A percentile compares a stretch with the other conserved stretches of the same genome.
phyloP scores from a whole-genome alignment of 2,329 filamentous ascomycete genomes.

The Pseudogymnoascus sp. region DNA sequence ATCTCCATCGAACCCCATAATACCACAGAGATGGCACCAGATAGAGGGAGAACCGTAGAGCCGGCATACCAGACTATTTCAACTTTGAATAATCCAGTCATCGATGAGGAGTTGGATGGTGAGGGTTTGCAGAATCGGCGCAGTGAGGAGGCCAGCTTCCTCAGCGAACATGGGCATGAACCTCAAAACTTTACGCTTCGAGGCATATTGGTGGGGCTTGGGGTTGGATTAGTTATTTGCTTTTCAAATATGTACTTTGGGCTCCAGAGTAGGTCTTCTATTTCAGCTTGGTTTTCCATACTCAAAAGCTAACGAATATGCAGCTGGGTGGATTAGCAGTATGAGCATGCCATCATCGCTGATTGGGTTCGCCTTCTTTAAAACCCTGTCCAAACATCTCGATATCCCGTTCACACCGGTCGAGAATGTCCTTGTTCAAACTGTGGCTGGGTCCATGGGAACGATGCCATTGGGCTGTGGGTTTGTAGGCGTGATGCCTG shows the following conservation, averaged over 20 bases:
- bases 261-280: slow-evolving; percentile 67
- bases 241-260: slow-evolving; percentile 99
- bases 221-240: slow-evolving; percentile 83
- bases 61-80: slow-evolving; percentile 8
- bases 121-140: slow-evolving; percentile 14
- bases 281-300: slow-evolving; percentile 13
- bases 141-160: slow-evolving; percentile 23
- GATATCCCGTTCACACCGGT: slow-evolving; percentile 81
- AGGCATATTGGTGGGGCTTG: slow-evolving; percentile 68
- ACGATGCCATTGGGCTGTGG: slow-evolving; percentile 95
- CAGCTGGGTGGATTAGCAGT: slow-evolving; percentile 59
- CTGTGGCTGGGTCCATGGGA: slow-evolving; percentile 87
- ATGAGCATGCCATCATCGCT: slow-evolving; percentile 97
- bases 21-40: slow-evolving; percentile 1
- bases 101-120: not conserved
- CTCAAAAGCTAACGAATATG: slow-evolving; percentile 38
- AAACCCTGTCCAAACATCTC: slow-evolving; percentile 62
- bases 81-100: not conserved
- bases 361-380: slow-evolving; percentile 92
- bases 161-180: slow-evolving; percentile 24
- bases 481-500: slow-evolving; percentile 90
- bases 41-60: slow-evolving; percentile 1
- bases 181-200: slow-evolving; percentile 72
- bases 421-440: slow-evolving; percentile 94
- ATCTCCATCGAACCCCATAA: not conserved